phyloP scores from a whole-genome alignment of 2,329 filamentous ascomycete genomes.

The Neoascochyta sp. region DNA sequence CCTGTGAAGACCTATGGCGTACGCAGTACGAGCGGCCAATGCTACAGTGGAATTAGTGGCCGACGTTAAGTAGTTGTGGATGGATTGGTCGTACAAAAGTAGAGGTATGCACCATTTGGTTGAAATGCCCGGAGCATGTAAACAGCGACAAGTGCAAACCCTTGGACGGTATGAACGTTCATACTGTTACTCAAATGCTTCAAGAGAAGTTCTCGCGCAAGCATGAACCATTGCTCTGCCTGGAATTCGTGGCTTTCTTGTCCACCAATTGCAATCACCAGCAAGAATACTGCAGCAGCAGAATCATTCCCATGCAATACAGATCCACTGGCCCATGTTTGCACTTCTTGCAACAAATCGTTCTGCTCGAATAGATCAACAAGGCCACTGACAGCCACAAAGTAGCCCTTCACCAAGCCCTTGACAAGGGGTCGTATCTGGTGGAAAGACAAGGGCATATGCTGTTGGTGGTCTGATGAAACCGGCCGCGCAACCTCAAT shows the following conservation, averaged over 20 bases:
- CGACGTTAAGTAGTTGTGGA: no score
- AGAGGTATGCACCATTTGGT: constrained; percentile 52
- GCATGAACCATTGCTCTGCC: constrained; percentile 48
- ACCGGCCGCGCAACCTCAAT: constrained; percentile 28
- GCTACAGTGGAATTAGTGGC: no score
- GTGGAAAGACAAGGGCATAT: constrained; percentile 26
- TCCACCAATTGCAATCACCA: constrained; percentile 50
- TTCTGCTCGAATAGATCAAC: constrained; percentile 48
- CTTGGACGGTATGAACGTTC: constrained; percentile 50
- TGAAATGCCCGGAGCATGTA: constrained; percentile 52
- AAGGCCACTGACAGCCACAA: constrained; percentile 47
- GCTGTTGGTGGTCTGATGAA: constrained; percentile 18
- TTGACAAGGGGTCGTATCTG: constrained; percentile 34
- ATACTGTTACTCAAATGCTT: constrained; percentile 49
- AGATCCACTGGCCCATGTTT: constrained; percentile 20
- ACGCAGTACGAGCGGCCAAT: constrained; percentile 51
- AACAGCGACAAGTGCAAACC: constrained; percentile 50
- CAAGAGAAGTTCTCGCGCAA: constrained; percentile 45
- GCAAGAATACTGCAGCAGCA: constrained; percentile 48
- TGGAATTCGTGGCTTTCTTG: constrained; percentile 43
- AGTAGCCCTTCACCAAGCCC: constrained; percentile 42
- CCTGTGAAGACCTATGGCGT: constrained; percentile 51
- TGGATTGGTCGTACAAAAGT: no score
- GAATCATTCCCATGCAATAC: constrained; percentile 36
- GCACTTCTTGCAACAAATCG: constrained; percentile 27